Evolutionary conservation across 768 basidiomycete species (phyloP), one percentile per base, ranked within the genome.

Genomic region (Lentinula edodes): DNA sequence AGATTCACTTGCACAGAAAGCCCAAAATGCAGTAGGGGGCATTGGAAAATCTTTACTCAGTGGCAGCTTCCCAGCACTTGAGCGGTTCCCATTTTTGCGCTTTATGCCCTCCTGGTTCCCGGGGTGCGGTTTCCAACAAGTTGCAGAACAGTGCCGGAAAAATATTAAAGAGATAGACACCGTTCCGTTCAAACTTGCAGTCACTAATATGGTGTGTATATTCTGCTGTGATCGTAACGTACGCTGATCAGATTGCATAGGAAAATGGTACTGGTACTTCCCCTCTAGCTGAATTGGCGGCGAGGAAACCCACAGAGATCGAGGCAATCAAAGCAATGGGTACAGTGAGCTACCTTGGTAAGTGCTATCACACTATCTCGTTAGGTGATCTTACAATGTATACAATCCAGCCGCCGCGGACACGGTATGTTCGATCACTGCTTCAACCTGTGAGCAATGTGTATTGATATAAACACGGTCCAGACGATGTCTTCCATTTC

Each of bases 81-180:
- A 56, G 20, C 55, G 9, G 20, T 56, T 48, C 34, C 43, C 58
- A 34, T 59, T 20, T 10, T 43, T 59, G 4, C 43, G 42, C 20
- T 59, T 9, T 35, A 41, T 59, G 46, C 58, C 58, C 2, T 46
- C 58, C 46, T 59, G 42, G 43, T 34, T 59, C n/a, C 58, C 58
- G n/a, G 58, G 58, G 3, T 45, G 58, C 18, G 43, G 45, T 6
- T 48, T 59, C 35, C 15, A 59, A 34, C 18, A 36, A 10, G 2
- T 45, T 9, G 58, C 58, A 18, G 32, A 48, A 0, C 15, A 36
- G 9, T 50, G 7, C 16, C 12, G 28, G 9, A 48, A 13, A 18
- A 34, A 8, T 12, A 15, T 59, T 3, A 3, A 59, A n/a, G 58
- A 59, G 16, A 12, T 59, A 10, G 34, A 59, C 20, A 32, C 9